Conservation (phyloP, 805 yeast genomes). For the Saccharomyces eubayanus region DNA sequence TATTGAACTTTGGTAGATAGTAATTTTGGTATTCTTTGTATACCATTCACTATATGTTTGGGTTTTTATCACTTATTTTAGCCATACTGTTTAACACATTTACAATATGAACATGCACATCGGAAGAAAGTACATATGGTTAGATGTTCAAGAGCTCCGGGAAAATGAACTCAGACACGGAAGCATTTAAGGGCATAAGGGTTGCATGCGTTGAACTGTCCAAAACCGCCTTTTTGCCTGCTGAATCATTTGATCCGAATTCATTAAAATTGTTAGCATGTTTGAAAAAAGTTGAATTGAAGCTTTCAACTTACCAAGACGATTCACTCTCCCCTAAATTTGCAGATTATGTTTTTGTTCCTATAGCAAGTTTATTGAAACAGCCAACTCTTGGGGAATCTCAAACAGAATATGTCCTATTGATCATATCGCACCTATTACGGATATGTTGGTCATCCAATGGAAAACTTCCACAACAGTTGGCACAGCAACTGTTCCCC, state of each 20-base stretch:
- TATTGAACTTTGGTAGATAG: neutral
- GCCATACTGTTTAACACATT: neutral
- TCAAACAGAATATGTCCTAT: constrained; percentile 39
- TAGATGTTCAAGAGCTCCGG: neutral
- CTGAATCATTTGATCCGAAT: constrained; percentile 27
- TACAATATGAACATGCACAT: neutral
- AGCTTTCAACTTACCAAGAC: constrained; percentile 12
- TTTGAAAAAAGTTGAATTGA: constrained; percentile 29
- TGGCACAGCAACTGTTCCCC: constrained; percentile 41
- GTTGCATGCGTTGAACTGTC: constrained; percentile 41
- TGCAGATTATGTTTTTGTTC: constrained; percentile 58
- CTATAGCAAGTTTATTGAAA: constrained; percentile 46
- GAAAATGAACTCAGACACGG: neutral
- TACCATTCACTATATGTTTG: neutral
- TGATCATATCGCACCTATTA: constrained; percentile 39
- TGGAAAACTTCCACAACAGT: constrained; percentile 31
- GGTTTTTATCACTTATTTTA: neutral
- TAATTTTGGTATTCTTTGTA: neutral
- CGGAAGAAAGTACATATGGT: neutral
- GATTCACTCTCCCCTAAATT: constrained; percentile 32
- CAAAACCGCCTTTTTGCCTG: constrained; percentile 36
- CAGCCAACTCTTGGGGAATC: constrained; percentile 40
- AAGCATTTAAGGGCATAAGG: constrained; percentile 29
- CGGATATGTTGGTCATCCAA: constrained; percentile 39
- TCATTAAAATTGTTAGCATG: constrained; percentile 29